Evolutionary conservation across 1,139 yeast genomes (phyloP).

Genomic region (Ogataea hybrid): DNA sequence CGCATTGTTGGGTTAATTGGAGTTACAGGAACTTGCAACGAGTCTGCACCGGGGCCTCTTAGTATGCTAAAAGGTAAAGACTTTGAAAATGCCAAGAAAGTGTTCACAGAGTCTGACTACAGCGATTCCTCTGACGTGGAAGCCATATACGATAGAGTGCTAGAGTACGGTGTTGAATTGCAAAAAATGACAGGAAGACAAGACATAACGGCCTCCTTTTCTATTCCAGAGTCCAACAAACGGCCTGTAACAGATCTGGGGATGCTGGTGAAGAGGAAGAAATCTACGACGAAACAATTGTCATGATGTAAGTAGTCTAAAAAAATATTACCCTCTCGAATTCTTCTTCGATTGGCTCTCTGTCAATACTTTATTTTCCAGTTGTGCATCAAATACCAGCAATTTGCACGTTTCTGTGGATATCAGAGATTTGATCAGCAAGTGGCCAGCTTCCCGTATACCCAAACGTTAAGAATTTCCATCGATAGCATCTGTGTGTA

Average conservation of each 20-base stretch:
- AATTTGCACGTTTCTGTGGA: constrained; percentile 5
- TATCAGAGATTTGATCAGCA: not conserved
- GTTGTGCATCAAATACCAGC: constrained; percentile 7
- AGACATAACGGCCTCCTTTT: not conserved
- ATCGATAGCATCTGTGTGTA: not conserved
- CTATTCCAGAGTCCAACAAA: not conserved
- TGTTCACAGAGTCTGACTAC: constrained; percentile 45
- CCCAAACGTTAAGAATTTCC: not conserved
- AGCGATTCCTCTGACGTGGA: constrained; percentile 21
- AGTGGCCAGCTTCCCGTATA: not conserved
- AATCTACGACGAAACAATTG: constrained; percentile 2
- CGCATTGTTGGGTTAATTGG: constrained; percentile 87
- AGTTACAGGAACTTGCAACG: constrained; percentile 42
- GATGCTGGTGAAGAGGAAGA: constrained; percentile 16
- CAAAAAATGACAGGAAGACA: not conserved
- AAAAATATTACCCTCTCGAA: constrained; percentile 11
- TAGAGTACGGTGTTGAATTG: not conserved
- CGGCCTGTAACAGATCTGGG: constrained; percentile 16
- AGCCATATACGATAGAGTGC: constrained; percentile 12
- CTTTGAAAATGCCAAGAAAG: constrained; percentile 36
- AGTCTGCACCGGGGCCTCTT: constrained; percentile 16
- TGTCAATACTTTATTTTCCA: constrained; percentile 3
- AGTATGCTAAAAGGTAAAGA: constrained; percentile 23
- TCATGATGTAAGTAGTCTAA: not conserved
- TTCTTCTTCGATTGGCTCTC: constrained; percentile 5